A percentile compares a stretch with the other conserved stretches of the same genome.
phyloP scores from a whole-genome alignment of 139 green algal species.

The Nannochloris sp. region DNA sequence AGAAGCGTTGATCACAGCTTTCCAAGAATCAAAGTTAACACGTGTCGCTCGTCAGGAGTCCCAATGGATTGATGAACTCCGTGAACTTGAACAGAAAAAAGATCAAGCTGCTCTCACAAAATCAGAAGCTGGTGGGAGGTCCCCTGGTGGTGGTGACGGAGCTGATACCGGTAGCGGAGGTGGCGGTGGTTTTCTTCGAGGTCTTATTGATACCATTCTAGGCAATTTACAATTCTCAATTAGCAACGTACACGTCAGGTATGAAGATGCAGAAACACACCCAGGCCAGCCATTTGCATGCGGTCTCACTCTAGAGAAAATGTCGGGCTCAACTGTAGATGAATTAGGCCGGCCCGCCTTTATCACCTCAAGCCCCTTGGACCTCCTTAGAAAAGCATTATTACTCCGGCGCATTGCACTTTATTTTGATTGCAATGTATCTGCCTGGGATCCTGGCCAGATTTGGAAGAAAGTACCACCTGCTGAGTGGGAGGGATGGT shows the following conservation, averaged over 20 bases:
- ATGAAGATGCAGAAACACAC: constrained; percentile 39
- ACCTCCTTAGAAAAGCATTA: constrained; percentile 76
- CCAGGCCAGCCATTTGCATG: constrained; percentile 55
- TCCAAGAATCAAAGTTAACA: constrained; percentile 15
- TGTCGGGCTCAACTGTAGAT: constrained; percentile 82
- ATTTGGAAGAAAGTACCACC: constrained; percentile 43
- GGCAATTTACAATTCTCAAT: constrained; percentile 81
- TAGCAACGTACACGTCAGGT: constrained; percentile 89
- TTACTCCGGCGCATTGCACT: constrained; percentile 49
- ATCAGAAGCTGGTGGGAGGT: not conserved
- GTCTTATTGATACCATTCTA: constrained; percentile 75
- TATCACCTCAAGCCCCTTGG: constrained; percentile 59
- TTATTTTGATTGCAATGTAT: constrained; percentile 73
- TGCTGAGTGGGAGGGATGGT: constrained; percentile 65
- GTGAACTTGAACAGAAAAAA: constrained; percentile 16
- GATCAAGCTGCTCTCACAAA: constrained; percentile 14
- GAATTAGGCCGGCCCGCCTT: constrained; percentile 68
- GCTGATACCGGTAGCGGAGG: not conserved
- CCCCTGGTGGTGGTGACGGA: not conserved
- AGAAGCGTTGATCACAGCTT: constrained; percentile 1
- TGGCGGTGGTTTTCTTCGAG: constrained; percentile 40
- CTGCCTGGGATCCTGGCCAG: constrained; percentile 32
- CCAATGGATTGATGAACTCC: constrained; percentile 4
- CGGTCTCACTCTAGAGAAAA: constrained; percentile 64
- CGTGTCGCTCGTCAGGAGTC: constrained; percentile 16